Evolutionary conservation across 78 protist genomes (phyloP), one percentile per base, ranked within the genome.

Genomic region (Corallochytrium limacisporum): DNA sequence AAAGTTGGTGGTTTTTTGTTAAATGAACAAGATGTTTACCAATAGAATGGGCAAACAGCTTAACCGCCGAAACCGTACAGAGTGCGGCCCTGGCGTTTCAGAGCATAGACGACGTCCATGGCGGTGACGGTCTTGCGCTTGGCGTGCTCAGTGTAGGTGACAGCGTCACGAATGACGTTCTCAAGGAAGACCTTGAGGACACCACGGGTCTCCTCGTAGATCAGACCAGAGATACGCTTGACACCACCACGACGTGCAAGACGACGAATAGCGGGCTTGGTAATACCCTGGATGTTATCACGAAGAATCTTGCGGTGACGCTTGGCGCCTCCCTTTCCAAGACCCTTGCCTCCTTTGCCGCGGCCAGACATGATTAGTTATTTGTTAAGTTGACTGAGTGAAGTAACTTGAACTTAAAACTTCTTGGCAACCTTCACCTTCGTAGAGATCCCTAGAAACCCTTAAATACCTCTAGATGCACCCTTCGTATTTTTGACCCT

Each of bases 301-400:
- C 92, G 84, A 26, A 88, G 71, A 54, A 84, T 79, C 79, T 88
- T 88, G 67, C 86, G 75, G 60, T 91, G 96, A 43, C 93, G 84
- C 89, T 91, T 91, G 65, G 93, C 93, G 31, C 95, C 95, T 18
- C 84, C 91, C 82, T 91, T 91, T n/a, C 96, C 96, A 42, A 83
- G 87, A 54, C 88, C 94, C 75, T 86, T 86, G 42, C 95, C 95
- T 28, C 90, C 94, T 61, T 85, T 88, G 12, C 90, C 93, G 26
- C 93, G 69, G 7, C 91, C 91, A 1, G 87, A 37, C 87, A 82
- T 82, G 63, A 60, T 70, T 3, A 49, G n/a, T n/a, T n/a, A n/a
- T 12, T 62, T 62, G 68, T n/a, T 59, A 32, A 36, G 60, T 59
- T 9, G 49, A n/a, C n/a, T n/a, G n/a, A n/a, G n/a, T n/a, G n/a